Percentiles rank a stretch among this genome's conserved stretches.
These are phyloP conservation scores for Grammothele lineata DNA, from an alignment of 768 basidiomycete species.

Conservation along the genomic window DNA sequence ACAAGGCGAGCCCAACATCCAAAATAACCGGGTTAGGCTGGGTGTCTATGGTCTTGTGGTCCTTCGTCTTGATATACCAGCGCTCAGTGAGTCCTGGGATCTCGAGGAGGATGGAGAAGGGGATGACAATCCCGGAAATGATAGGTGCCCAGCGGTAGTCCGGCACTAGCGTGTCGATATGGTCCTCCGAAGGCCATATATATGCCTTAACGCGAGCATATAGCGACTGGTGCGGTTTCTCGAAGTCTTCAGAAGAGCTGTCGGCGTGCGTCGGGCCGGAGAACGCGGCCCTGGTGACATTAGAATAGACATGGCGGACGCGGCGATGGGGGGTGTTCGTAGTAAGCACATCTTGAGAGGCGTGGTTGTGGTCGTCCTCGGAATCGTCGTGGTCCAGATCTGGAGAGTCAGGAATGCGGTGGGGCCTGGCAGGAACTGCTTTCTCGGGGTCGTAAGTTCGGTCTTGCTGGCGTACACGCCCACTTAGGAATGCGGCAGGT, in stretches of 20 bases:
- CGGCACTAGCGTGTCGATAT: constrained; percentile 35
- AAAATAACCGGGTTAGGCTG: constrained; percentile 54
- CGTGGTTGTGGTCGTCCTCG: not conserved
- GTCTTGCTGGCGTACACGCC: too few species aligned
- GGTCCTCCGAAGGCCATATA: constrained; percentile 7
- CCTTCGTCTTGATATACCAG: constrained; percentile 63
- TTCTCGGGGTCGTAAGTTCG: constrained; percentile 7
- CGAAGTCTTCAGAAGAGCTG: constrained; percentile 3
- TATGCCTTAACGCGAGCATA: constrained; percentile 8
- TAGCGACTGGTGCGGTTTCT: not conserved
- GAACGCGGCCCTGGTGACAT: not conserved
- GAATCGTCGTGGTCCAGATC: not conserved
- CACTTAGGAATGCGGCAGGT: too few species aligned
- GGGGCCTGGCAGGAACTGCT: too few species aligned
- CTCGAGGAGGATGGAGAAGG: constrained; percentile 77
- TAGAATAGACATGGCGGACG: constrained; percentile 2
- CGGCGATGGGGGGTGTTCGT: not conserved
- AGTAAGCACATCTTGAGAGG: not conserved
- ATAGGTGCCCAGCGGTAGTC: constrained; percentile 64
- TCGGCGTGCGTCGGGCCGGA: not conserved
- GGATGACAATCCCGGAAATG: constrained; percentile 61
- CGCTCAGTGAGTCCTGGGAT: constrained; percentile 75
- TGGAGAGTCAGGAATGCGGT: too few species aligned
- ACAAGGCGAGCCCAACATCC: constrained; percentile 56
- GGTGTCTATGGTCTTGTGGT: constrained; percentile 41